Percentiles rank a stretch among this genome's conserved stretches.
Conservation (phyloP, 2,329 filamentous ascomycete genomes). For the Penicillium verrucosum region DNA sequence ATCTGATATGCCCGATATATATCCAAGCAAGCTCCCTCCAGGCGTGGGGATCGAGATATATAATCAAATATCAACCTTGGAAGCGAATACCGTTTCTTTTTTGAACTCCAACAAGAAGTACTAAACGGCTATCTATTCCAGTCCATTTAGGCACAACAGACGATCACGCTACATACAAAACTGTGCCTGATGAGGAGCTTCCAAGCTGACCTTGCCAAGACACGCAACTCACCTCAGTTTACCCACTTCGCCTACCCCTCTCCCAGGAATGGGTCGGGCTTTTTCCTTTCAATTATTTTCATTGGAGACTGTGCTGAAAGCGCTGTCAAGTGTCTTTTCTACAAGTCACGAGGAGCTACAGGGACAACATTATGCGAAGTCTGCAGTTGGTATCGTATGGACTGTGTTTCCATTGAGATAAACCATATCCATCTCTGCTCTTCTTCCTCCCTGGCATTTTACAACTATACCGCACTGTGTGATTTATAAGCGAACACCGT, state of each 20-base stretch:
- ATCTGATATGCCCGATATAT: background rate
- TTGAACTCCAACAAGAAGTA: background rate
- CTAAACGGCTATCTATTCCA: background rate
- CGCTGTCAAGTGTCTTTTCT: background rate
- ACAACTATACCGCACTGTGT: background rate
- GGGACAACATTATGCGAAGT: background rate
- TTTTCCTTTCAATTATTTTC: background rate
- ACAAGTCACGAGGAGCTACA: background rate
- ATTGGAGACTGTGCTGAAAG: background rate
- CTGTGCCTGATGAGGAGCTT: background rate
- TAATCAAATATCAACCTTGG: background rate
- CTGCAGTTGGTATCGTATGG: background rate
- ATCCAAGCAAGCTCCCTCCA: background rate
- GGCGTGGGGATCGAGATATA: background rate
- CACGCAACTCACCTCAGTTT: slow-evolving; percentile 11
- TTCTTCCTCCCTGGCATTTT: background rate
- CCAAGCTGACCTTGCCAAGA: slow-evolving; percentile 12
- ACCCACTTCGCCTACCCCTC: slow-evolving; percentile 14
- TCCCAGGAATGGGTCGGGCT: background rate
- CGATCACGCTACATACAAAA: background rate
- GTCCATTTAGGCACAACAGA: background rate
- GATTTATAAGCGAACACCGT: too few relatives aligned
- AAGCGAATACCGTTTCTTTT: background rate
- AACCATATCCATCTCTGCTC: background rate
- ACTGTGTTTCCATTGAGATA: slow-evolving; percentile 8